Percentiles rank a stretch among this genome's conserved stretches.
Conservation (phyloP, 2,329 filamentous ascomycete species). For the Huntiella omanensis region DNA sequence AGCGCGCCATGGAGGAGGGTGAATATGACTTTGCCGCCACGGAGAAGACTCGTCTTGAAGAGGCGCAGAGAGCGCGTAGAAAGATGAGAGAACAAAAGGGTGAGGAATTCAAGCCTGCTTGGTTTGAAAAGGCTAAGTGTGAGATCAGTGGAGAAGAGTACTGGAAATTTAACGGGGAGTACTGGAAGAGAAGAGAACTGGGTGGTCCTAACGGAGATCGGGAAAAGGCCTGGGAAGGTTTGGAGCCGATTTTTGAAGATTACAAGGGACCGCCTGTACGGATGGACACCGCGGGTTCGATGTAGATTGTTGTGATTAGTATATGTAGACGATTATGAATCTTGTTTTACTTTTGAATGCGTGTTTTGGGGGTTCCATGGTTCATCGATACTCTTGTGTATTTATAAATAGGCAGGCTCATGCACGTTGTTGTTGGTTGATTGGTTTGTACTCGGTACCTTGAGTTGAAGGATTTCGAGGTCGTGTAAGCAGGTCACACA, state of each 20-base stretch:
- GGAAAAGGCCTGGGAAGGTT: constrained; percentile 40
- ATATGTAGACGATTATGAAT: background rate
- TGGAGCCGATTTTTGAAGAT: constrained; percentile 56
- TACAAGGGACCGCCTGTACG: constrained; percentile 7
- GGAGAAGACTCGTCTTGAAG: constrained; percentile 89
- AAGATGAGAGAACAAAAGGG: constrained; percentile 55
- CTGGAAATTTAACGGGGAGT: constrained; percentile 77
- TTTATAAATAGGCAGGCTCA: too few species aligned
- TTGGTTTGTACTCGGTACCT: too few species aligned
- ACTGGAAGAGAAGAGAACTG: constrained; percentile 59
- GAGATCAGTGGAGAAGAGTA: constrained; percentile 71
- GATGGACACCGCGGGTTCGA: constrained; percentile 7
- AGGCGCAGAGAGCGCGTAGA: constrained; percentile 67
- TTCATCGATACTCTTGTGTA: too few species aligned
- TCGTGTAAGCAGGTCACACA: too few species aligned
- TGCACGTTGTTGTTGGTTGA: too few species aligned
- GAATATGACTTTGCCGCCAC: constrained; percentile 81
- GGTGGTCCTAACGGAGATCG: constrained; percentile 39
- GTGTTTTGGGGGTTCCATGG: background rate
- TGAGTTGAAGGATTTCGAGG: too few species aligned
- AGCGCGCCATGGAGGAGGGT: constrained; percentile 97
- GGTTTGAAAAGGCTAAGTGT: constrained; percentile 61
- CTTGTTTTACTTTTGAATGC: background rate
- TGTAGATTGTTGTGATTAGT: constrained; percentile 3
- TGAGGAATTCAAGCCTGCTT: constrained; percentile 65